Base-by-base conservation (phyloP, 768 basidiomycete genomes). In the Tulasnella sp. region DNA sequence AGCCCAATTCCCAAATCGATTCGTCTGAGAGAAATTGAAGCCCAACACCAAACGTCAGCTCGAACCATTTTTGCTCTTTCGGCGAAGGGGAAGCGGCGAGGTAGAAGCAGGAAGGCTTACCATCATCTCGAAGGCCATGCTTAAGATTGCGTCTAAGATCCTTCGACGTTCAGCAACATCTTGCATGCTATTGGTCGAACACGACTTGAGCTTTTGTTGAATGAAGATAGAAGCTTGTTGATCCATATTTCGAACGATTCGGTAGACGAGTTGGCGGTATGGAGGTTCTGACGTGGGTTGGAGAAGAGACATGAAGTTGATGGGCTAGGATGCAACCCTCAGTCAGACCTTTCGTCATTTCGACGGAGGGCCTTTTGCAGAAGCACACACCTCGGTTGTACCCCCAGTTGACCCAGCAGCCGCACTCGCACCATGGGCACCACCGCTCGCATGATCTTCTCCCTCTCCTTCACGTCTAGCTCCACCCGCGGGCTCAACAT, bases 161-260 rank as follows among this genome's bases (percentile, higher is more conserved):
- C 94, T 95, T 7, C 89, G 90, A 2, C 95, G 89, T 84, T 96
- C 94, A 76, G 92, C 90, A 28, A 44, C 64, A 48, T 79, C 78
- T 42, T 74, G 69, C 24, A 69, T 22, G 9, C 42, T 72, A 37
- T 22, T 72, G 7, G 88, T 82, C 82, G 95, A 93, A 4, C 95
- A 94, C 24, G 95, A 93, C 85, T 96, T 96, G 83, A 96, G 89
- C 84, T 96, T 96, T 84, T 96, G 95, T 84, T 96, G 94, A 58
- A 96, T 88, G 84, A 96, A 96, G 77, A 96, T 96, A 20, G 94
- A 95, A 18, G 95, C 95, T 83, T 96, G 95, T 84, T 96, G 95
- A 84, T 96, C 95, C 6, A 94, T 95, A 1, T 92, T 93, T 86
- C 94, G 95, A 88, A 95, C 94, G 83, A 96, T 96, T 37, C 95